Base-by-base conservation (phyloP, 352 stramenopile species). In the Pythium sukuiense region DNA sequence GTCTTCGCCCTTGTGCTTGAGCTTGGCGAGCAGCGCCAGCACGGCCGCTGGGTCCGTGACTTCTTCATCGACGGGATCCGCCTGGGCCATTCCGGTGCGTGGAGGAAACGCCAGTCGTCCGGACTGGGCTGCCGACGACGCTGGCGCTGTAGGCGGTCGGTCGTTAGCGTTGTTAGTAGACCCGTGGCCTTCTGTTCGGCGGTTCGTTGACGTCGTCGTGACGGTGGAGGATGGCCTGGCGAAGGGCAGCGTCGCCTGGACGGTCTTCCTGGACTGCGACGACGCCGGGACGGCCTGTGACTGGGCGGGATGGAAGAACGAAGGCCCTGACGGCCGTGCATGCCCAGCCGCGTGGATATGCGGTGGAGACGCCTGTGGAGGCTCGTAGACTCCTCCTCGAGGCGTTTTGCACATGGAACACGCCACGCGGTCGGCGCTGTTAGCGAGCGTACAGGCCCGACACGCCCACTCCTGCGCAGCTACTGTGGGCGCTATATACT, bases 181-280 rank as follows among this genome's bases (percentile, higher is more conserved):
- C n/a, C 53, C 18, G 50, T 55, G 45, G 45, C 45, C 20, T 52
- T 52, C n/a, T 52, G 30, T 52, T 52, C 45, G 45, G 2, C 45
- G 45, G 53, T 61, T 30, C 11, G 50, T 46, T 49, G 45, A 18
- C 16, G 26, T 32, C 18, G 46, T 53, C 7, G 58, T 27, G 8
- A 29, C 14, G 27, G 37, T 54, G 30, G 1, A 32, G 32, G 49
- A 30, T 58, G 61, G 32, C 33, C 53, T 62, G 20, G 27, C 48
- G 39, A 92, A 92, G n/a, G 79, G 75, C 37, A 92, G 76, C 55
- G 74, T 87, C 33, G 79, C 77, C 59, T 92, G 84, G 26, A 90
- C 74, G 3, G 77, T 88, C 55, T 81, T 85, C 50, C 57, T 87
- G 7, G 46, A 20, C 45, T 70, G 55, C 27, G 60, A 57, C 49